These are phyloP conservation scores for Clavulina sp. DNA, from an alignment of 768 basidiomycete genomes.

Conservation along the genomic window DNA sequence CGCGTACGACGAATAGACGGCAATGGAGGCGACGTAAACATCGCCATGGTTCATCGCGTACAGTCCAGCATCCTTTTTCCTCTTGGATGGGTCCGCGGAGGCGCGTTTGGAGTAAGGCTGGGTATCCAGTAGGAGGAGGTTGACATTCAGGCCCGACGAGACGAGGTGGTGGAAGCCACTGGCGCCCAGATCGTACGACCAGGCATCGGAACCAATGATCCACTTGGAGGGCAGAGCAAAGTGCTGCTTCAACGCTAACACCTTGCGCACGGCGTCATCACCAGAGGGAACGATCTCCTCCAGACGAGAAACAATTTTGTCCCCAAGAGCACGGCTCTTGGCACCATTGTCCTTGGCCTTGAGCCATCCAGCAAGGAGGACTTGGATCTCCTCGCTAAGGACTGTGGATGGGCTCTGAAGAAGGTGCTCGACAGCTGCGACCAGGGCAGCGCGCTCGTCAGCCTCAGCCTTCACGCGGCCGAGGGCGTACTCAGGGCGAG, in stretches of 20 bases:
- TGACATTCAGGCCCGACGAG: conserved; percentile 78
- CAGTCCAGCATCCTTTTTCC: conserved; percentile 91
- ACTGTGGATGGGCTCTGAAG: conserved; percentile 30
- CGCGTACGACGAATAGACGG: conserved; percentile 88
- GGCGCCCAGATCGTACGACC: conserved; percentile 93
- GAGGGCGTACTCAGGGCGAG: conserved; percentile 87
- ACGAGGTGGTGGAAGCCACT: conserved; percentile 92
- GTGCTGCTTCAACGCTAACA: conserved; percentile 40
- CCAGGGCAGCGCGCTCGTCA: conserved; percentile 53
- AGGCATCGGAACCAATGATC: conserved; percentile 97
- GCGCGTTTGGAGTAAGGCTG: conserved; percentile 72
- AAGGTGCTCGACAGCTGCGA: conserved; percentile 44
- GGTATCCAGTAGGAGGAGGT: conserved; percentile 89
- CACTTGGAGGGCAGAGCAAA: conserved; percentile 63
- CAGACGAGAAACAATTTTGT: conserved; percentile 36
- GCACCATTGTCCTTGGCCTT: conserved; percentile 50
- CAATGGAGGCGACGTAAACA: conserved; percentile 88
- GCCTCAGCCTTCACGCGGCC: conserved; percentile 76
- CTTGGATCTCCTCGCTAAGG: conserved; percentile 34
- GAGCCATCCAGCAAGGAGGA: conserved; percentile 63
- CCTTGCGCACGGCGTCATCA: conserved; percentile 32
- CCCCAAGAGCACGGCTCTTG: conserved; percentile 42
- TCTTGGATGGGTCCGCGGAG: conserved; percentile 45
- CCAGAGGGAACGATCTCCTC: conserved; percentile 20
- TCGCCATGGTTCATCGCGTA: conserved; percentile 99